phyloP scores from a whole-genome alignment of 129 eudicot genomes.

The Tanacetum coccineum region DNA sequence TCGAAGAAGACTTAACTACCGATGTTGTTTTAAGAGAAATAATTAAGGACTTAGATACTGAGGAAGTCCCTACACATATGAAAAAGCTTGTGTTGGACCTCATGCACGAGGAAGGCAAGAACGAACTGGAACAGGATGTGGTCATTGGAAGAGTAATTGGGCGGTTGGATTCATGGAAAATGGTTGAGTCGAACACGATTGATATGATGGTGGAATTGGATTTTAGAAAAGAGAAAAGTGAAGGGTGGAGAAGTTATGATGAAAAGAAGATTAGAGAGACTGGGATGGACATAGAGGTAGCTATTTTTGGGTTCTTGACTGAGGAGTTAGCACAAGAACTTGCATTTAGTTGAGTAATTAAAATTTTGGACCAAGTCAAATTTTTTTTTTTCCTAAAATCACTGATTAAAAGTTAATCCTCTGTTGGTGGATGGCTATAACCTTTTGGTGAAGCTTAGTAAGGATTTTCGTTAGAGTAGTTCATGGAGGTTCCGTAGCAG shows the following conservation, averaged over 20 bases:
- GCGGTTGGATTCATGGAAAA: constrained; percentile 59
- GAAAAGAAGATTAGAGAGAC: constrained; percentile 36
- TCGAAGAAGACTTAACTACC: constrained; percentile 22
- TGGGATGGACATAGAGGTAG: constrained; percentile 54
- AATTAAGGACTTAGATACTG: constrained; percentile 11
- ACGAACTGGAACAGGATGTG: constrained; percentile 19
- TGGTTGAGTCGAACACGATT: constrained; percentile 69
- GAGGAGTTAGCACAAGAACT: constrained; percentile 59
- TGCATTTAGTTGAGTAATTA: constrained; percentile 18
- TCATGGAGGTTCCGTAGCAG: too few species aligned
- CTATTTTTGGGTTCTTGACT: constrained; percentile 47
- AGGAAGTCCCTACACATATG: constrained; percentile 46
- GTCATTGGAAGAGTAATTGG: constrained; percentile 45
- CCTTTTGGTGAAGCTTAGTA: too few species aligned
- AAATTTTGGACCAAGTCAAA: constrained; percentile 2
- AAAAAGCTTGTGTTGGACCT: constrained; percentile 55
- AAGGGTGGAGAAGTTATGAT: constrained; percentile 51
- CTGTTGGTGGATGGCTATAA: too few species aligned
- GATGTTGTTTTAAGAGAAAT: constrained; percentile 27
- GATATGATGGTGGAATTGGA: constrained; percentile 89
- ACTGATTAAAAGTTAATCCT: background rate
- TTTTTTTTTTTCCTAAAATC: background rate
- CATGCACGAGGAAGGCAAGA: constrained; percentile 43
- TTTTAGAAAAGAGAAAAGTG: constrained; percentile 39
- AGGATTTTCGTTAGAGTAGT: too few species aligned